Conservation (phyloP, 257 asterid species). For the Prunella vulgaris region DNA sequence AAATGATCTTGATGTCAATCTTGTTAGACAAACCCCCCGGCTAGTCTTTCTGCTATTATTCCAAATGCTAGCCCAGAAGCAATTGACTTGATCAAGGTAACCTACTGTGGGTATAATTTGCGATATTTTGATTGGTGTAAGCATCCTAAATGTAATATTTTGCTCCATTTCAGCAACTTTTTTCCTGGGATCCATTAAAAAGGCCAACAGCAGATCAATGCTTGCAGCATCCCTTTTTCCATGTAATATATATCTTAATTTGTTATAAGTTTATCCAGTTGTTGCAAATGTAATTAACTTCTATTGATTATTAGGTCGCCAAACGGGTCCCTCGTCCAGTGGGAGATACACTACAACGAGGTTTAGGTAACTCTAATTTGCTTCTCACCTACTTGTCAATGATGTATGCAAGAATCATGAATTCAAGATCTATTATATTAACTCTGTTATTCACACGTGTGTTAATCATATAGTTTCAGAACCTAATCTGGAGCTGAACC, state of each 20-base stretch:
- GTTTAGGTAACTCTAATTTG: constrained; percentile 51
- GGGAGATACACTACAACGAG: constrained; percentile 60
- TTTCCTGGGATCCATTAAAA: constrained; percentile 90
- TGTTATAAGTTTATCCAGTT: constrained; percentile 17
- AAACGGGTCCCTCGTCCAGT: constrained; percentile 54
- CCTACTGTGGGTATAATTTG: constrained; percentile 6
- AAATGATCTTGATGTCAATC: constrained; percentile 18
- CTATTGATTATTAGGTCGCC: constrained; percentile 48
- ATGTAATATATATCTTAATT: constrained; percentile 39
- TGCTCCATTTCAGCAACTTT: constrained; percentile 61
- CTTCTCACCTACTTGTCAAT: constrained; percentile 14
- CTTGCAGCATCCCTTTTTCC: constrained; percentile 86
- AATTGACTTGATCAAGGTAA: constrained; percentile 83
- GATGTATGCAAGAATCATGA: constrained; percentile 20
- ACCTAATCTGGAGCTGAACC: constrained; percentile 97
- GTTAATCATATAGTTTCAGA: constrained; percentile 46
- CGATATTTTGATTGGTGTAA: not conserved
- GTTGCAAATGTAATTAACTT: constrained; percentile 28
- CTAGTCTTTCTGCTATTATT: constrained; percentile 59
- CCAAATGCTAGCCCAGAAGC: constrained; percentile 88
- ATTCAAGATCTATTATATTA: constrained; percentile 8
- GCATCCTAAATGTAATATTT: not conserved
- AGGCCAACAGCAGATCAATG: constrained; percentile 96
- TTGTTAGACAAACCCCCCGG: constrained; percentile 48
- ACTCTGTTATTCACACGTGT: constrained; percentile 18